These are phyloP conservation scores for Neofusicoccum sp. DNA, from an alignment of 2,329 filamentous ascomycete species.

Conservation along the genomic window DNA sequence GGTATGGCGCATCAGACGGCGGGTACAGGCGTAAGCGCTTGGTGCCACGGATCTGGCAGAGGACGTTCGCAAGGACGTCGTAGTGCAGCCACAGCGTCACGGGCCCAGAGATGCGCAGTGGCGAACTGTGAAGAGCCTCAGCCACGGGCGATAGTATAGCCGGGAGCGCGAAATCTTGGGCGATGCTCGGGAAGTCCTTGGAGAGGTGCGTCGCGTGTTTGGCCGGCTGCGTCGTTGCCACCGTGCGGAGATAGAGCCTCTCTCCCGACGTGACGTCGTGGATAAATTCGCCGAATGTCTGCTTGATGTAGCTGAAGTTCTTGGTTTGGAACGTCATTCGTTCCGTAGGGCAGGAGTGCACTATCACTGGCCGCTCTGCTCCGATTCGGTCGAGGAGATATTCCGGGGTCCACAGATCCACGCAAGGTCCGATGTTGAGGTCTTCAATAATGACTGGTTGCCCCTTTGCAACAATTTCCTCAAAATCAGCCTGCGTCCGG, in stretches of 20 bases:
- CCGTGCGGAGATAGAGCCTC: constrained; percentile 72
- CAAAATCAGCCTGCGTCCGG: constrained; percentile 57
- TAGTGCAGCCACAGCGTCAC: constrained; percentile 91
- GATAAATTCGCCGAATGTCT: constrained; percentile 66
- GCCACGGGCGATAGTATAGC: constrained; percentile 56
- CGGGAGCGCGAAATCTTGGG: constrained; percentile 69
- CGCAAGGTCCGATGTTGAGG: constrained; percentile 66
- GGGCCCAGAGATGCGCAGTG: constrained; percentile 73
- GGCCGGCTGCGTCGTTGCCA: constrained; percentile 67
- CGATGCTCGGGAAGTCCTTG: constrained; percentile 68
- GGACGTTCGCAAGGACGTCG: constrained; percentile 85
- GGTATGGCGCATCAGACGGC: constrained; percentile 66
- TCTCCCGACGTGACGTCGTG: constrained; percentile 51
- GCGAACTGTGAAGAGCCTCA: constrained; percentile 68
- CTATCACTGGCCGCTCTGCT: constrained; percentile 57
- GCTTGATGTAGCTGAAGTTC: constrained; percentile 75
- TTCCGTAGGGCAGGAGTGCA: constrained; percentile 66
- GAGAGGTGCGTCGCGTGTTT: constrained; percentile 67
- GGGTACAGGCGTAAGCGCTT: constrained; percentile 78
- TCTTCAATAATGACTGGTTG: constrained; percentile 65
- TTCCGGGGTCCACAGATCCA: constrained; percentile 63
- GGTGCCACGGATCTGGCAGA: constrained; percentile 72
- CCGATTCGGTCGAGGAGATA: constrained; percentile 59
- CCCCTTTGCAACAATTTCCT: constrained; percentile 55
- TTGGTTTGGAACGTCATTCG: constrained; percentile 80